Base-by-base conservation (phyloP, 495 filamentous ascomycete genomes). In the Penicillium simplicissimum region DNA sequence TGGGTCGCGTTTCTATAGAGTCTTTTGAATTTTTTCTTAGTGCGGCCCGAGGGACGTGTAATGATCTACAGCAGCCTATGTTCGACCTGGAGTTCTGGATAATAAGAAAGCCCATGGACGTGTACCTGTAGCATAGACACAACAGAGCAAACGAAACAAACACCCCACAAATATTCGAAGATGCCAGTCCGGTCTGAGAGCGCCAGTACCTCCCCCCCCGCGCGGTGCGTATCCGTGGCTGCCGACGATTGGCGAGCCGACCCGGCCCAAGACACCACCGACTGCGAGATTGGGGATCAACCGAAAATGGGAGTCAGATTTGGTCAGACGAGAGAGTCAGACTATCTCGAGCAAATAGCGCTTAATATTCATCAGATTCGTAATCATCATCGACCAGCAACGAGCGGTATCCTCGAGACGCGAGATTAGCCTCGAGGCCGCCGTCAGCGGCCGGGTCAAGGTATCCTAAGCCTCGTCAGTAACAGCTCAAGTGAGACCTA, bases 351-450 rank as follows among this genome's bases (percentile, higher is more conserved):
- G 51, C 31, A 36, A 19, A 17, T 13, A 23, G 51, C 31, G 34
- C 34, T 53, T 78, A 84, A 55, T 81, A 81, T 65, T 81, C 80
- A 49, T 82, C 79, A 28, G 81, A 83, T 58, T 83, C 80, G 62
- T 83, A 82, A 58, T 76, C 78, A 43, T 82, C 80, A 61, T 83
- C 76, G 33, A 80, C 72, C 61, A 82, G 68, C 43, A 82, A 67
- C 21, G 82, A 79, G 15, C 81, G 74, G 64, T 84, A 84, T 28
- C 82, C 72, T 25, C 82, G 67, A 8, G 77, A 73, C 5, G 78
- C 80, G 56, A 97, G 77, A 69, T 98, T 93, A 63, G 95, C 91
- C 70, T 93, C 91, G 23, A 97, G 72, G 0, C 94, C 90, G 2
- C 91, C 92, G 47, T 90, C 90, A 33, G 85, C 86, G 64, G 95